Evolutionary conservation across 2,329 filamentous ascomycete species (phyloP), one percentile per base, ranked within the genome.

Genomic region (Diaporthe vaccinii): DNA sequence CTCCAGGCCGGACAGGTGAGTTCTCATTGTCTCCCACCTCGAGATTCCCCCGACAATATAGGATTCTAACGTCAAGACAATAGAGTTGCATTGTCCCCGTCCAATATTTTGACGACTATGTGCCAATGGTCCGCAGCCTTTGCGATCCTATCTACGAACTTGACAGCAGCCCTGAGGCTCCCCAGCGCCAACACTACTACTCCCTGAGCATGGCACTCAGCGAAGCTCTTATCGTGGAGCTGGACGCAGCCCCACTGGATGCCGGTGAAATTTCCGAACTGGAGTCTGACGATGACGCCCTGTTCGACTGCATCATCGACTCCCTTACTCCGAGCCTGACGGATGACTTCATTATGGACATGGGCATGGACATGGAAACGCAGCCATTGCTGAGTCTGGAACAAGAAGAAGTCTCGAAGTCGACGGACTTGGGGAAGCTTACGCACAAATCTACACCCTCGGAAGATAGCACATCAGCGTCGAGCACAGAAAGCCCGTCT

Each of bases 1-100:
- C 83, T 90, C 69, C 84, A 87, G 72, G 84, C 84, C 17, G 89
- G 88, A 78, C 89, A 87, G 84, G 88, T 89, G 79, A 79, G 84
- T 44, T 10, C 20, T 75, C n/a, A n/a, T 22, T 34, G 36, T 25
- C 34, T 39, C 15, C 25, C 22, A 44, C 22, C n/a, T 25, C 14
- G 7, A n/a, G 2, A 4, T 22, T 3, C 4, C 12, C 9, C 17
- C 25, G 65, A 55, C 15, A 31, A 34, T 2, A 2, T 20, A 68
- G n/a, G 34, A 41, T 28, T 8, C 73, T 76, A 41, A 76, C 51
- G 4, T 41, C 75, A 31, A 49, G 14, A 44, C 65, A 75, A 58
- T 62, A 88, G 87, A 82, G 80, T 25, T 83, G 77, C 53, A 79
- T 89, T 51, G 79, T 82, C 10, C 76, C 83, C 0, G 78, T 81